phyloP scores from a whole-genome alignment of 1,284 basidiomycete genomes.

The Irpex sp. region DNA sequence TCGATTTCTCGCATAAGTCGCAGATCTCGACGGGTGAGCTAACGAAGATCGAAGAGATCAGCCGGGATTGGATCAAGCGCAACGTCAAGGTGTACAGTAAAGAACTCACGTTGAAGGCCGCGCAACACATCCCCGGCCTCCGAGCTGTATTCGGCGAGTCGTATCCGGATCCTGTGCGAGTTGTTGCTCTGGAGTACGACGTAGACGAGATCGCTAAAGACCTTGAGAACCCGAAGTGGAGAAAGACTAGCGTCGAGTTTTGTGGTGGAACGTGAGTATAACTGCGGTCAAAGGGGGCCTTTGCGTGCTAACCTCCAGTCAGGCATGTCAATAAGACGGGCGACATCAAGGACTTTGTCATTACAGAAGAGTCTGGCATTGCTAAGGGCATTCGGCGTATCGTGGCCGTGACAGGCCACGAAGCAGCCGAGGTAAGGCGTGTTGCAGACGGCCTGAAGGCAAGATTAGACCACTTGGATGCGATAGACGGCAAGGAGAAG shows the following conservation, averaged over 20 bases:
- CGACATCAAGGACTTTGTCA: conserved; percentile 94
- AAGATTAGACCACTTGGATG: conserved; percentile 66
- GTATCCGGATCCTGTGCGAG: conserved; percentile 96
- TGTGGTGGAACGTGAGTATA: conserved; percentile 91
- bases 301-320: conserved; percentile 7
- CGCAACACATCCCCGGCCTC: conserved; percentile 87
- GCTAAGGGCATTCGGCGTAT: conserved; percentile 97
- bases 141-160: conserved; percentile 97
- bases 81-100: conserved; percentile 89
- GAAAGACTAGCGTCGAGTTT: conserved; percentile 90
- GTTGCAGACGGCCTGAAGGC: conserved; percentile 64
- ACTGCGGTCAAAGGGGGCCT: conserved; percentile 1
- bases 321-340: conserved; percentile 94
- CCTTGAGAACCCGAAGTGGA: conserved; percentile 88
- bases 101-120: conserved; percentile 81
- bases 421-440: conserved; percentile 81
- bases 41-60: conserved; percentile 80
- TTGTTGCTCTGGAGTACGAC: conserved; percentile 87
- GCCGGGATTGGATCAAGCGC: conserved; percentile 85
- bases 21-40: conserved; percentile 78
- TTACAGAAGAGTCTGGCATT: conserved; percentile 95
- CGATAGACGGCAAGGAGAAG: conserved; percentile 73
- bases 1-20: conserved; percentile 97
- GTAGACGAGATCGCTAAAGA: conserved; percentile 86
- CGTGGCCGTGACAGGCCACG: conserved; percentile 92